Evolutionary conservation across 345 rosid species (phyloP).

Genomic region (Erysimum cheiranthoides): DNA sequence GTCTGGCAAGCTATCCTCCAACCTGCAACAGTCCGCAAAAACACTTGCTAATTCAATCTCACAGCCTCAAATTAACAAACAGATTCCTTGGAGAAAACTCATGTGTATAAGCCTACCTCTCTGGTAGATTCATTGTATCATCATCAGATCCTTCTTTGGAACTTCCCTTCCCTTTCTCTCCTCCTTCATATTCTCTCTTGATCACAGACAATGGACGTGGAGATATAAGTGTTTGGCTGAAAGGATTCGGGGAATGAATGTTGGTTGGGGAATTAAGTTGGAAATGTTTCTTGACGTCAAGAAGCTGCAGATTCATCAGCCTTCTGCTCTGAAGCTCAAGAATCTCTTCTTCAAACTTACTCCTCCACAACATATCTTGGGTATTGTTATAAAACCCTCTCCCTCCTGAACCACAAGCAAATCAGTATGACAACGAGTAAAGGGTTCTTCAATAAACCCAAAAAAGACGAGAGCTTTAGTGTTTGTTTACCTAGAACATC

Average conservation of each 20-base stretch:
- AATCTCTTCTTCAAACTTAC: constrained; percentile 65
- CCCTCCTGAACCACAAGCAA: constrained; percentile 55
- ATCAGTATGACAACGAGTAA: constrained; percentile 10
- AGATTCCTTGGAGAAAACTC: not conserved
- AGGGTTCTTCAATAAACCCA: not conserved
- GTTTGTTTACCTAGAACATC: constrained; percentile 53
- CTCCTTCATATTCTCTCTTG: constrained; percentile 28
- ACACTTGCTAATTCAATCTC: constrained; percentile 2
- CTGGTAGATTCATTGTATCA: constrained; percentile 43
- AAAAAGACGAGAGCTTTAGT: constrained; percentile 45
- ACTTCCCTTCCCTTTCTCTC: constrained; percentile 44
- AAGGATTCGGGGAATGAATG: constrained; percentile 52
- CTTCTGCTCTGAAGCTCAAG: constrained; percentile 84
- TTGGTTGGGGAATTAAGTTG: constrained; percentile 62
- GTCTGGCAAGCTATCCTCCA: constrained; percentile 50
- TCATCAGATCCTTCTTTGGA: constrained; percentile 50
- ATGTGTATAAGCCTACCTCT: constrained; percentile 34
- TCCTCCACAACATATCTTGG: constrained; percentile 67
- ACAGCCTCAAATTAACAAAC: not conserved
- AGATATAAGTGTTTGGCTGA: constrained; percentile 59
- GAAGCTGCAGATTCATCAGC: constrained; percentile 79
- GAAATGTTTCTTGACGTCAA: constrained; percentile 77
- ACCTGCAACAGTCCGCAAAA: constrained; percentile 22
- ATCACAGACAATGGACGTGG: constrained; percentile 49
- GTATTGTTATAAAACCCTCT: constrained; percentile 58